These are phyloP conservation scores for Fraxinus pennsylvanica DNA, from an alignment of 257 asterid species.

Conservation along the genomic window DNA sequence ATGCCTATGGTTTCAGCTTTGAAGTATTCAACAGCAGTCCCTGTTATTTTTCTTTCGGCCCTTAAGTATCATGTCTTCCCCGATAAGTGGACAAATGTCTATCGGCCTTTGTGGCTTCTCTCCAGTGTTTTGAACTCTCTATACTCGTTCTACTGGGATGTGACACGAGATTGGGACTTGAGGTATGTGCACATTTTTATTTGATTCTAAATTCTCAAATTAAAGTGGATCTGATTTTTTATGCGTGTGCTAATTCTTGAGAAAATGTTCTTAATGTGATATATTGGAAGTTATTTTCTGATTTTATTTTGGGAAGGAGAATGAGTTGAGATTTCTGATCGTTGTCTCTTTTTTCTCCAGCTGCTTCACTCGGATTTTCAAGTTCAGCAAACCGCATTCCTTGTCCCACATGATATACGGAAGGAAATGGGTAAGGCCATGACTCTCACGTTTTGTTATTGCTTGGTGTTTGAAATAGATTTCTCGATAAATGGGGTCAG, in stretches of 20 bases:
- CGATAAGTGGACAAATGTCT: conserved; percentile 67
- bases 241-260: background rate
- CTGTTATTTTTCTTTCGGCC: conserved; percentile 91
- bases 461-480: conserved; percentile 1
- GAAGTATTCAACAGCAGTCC: conserved; percentile 92
- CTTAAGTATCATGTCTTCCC: conserved; percentile 91
- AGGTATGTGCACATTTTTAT: conserved; percentile 47
- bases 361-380: conserved; percentile 93
- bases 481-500: background rate
- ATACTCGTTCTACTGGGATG: conserved; percentile 98
- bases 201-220: conserved; percentile 10
- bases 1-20: conserved; percentile 65
- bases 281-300: background rate
- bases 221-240: background rate
- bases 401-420: conserved; percentile 65
- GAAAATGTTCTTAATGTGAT: background rate
- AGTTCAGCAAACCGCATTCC: conserved; percentile 75
- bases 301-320: background rate
- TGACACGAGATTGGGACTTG: conserved; percentile 93
- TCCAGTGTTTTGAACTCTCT: conserved; percentile 79
- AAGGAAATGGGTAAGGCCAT: conserved; percentile 77
- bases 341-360: conserved; percentile 40
- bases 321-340: background rate
- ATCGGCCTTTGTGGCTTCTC: conserved; percentile 94
- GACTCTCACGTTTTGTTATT: conserved; percentile 8